Evolutionary conservation across 306 rosid species (phyloP).

Genomic region (Gillenia trifoliata): DNA sequence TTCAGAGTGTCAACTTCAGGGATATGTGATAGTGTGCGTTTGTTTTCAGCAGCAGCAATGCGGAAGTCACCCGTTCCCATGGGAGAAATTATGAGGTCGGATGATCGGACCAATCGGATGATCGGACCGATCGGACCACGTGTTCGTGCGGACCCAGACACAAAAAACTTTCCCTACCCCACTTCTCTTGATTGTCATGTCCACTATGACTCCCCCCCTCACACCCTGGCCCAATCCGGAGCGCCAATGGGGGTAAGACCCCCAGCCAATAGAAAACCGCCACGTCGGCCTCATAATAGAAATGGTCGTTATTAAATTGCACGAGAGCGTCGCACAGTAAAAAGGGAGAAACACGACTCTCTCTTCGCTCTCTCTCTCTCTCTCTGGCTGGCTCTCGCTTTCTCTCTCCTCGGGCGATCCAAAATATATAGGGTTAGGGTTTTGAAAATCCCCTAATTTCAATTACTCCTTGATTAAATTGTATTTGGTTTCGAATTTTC

Average conservation of each 20-base stretch:
- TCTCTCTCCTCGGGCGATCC: conserved; percentile 53
- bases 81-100: conserved; percentile 20
- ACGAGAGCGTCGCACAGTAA: conserved; percentile 22
- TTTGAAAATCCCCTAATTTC: conserved; percentile 16
- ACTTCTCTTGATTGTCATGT: too few species aligned
- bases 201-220: too few species aligned
- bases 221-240: too few species aligned
- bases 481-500: not conserved
- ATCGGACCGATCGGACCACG: too few species aligned
- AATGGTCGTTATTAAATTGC: conserved; percentile 28
- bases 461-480: not conserved
- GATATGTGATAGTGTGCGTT: conserved; percentile 57
- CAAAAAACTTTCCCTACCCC: too few species aligned
- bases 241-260: not conserved
- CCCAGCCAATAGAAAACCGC: conserved; percentile 26
- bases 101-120: too few species aligned
- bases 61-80: conserved; percentile 80
- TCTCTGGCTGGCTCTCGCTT: conserved; percentile 37
- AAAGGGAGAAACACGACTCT: conserved; percentile 31
- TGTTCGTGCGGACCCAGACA: too few species aligned
- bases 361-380: conserved; percentile 33
- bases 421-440: conserved; percentile 60
- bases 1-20: conserved; percentile 81
- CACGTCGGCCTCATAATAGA: conserved; percentile 42
- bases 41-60: conserved; percentile 78